A percentile compares a stretch with the other conserved stretches of the same genome.
phyloP scores from a whole-genome alignment of 1,284 basidiomycete species.

The Limonomyces culmigenus region DNA sequence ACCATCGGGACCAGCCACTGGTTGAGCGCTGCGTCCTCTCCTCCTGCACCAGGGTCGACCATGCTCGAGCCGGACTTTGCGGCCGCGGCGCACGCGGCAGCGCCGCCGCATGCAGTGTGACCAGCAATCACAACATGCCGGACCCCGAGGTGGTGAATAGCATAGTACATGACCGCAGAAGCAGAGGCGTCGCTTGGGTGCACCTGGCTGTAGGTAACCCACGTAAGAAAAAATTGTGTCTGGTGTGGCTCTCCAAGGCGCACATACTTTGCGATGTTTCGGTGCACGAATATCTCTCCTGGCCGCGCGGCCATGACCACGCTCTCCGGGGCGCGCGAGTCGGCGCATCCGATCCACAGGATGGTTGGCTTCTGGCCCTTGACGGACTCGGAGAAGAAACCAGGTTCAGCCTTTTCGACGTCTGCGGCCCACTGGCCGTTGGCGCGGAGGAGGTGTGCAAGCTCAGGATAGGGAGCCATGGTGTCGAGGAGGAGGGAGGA shows the following conservation, averaged over 20 bases:
- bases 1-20: conserved; percentile 66
- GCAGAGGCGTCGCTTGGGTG: conserved; percentile 65
- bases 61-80: conserved; percentile 11
- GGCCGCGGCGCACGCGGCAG: conserved; percentile 38
- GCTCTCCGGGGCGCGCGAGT: conserved; percentile 49
- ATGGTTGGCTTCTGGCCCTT: conserved; percentile 64
- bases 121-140: conserved; percentile 76
- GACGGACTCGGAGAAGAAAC: conserved; percentile 42
- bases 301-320: conserved; percentile 36
- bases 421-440: conserved; percentile 49
- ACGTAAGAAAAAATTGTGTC: conserved; percentile 2
- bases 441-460: conserved; percentile 29
- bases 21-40: conserved; percentile 30
- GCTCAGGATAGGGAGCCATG: conserved; percentile 9
- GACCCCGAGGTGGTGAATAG: conserved; percentile 63
- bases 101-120: conserved; percentile 72
- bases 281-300: conserved; percentile 54
- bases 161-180: conserved; percentile 68
- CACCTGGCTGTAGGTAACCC: conserved; percentile 64
- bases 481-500: background rate
- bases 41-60: conserved; percentile 11
- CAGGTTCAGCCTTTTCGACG: conserved; percentile 35
- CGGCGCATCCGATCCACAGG: conserved; percentile 61
- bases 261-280: conserved; percentile 46
- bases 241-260: too few species aligned